These are phyloP conservation scores for Luffa aegyptiaca DNA, from an alignment of 306 rosid genomes.

Conservation along the genomic window DNA sequence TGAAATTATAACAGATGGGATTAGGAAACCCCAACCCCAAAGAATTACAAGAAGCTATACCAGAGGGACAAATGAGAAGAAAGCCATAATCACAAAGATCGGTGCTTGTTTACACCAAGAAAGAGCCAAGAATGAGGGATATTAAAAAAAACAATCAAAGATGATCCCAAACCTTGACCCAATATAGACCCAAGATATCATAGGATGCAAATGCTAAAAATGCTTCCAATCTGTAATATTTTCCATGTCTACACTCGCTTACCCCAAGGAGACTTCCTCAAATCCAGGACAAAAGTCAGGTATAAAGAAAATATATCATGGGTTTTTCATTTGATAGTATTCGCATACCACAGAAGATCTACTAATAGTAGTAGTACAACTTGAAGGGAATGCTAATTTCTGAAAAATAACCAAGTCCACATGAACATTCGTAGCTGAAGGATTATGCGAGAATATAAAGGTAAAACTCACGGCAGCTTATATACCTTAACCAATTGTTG, in stretches of 20 bases:
- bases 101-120: no score
- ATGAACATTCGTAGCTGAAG: not conserved
- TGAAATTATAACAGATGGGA: no score
- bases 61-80: no score
- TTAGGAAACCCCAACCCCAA: no score
- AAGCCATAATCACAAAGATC: no score
- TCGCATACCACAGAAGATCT: not conserved
- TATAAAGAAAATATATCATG: not conserved
- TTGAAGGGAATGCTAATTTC: not conserved
- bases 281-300: not conserved
- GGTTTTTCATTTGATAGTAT: not conserved
- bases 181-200: not conserved
- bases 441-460: not conserved
- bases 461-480: not conserved
- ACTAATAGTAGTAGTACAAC: not conserved
- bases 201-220: not conserved
- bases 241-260: not conserved
- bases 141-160: not conserved
- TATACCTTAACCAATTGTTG: constrained; percentile 90
- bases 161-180: not conserved
- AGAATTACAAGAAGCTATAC: no score
- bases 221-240: not conserved
- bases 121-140: no score
- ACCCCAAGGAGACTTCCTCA: not conserved
- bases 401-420: not conserved